These are phyloP conservation scores for Cymbidium sinense DNA, from an alignment of 106 monocot species.

Conservation along the genomic window DNA sequence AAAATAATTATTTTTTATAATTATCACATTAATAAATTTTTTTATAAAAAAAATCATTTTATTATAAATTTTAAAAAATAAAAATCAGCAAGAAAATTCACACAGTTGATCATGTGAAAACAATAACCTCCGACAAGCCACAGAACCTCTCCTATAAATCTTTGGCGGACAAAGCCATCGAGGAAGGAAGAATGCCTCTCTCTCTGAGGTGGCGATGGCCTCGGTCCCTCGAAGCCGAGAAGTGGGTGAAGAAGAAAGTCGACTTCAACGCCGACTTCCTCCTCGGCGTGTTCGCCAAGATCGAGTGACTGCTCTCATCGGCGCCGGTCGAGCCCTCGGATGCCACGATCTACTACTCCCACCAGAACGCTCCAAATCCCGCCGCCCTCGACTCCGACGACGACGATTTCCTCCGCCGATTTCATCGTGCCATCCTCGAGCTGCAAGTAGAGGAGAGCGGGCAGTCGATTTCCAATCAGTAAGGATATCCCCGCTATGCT, in stretches of 20 bases:
- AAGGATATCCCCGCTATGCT: slow-evolving; percentile 96
- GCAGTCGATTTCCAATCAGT: slow-evolving; percentile 63
- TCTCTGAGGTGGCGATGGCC: too few species aligned
- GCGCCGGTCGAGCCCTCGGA: slow-evolving; percentile 26
- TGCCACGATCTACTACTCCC: slow-evolving; percentile 57
- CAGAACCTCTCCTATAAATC: too few species aligned
- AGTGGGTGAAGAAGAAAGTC: slow-evolving; percentile 51
- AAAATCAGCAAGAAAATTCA: too few species aligned
- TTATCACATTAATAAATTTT: too few species aligned
- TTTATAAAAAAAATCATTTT: too few species aligned
- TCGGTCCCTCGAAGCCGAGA: slow-evolving; percentile 55
- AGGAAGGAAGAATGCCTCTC: too few species aligned
- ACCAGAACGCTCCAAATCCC: slow-evolving; percentile 20
- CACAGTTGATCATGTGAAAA: too few species aligned
- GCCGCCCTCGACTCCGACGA: slow-evolving; percentile 39
- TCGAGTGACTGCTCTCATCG: too few species aligned
- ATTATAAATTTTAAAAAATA: too few species aligned
- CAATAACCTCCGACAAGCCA: too few species aligned
- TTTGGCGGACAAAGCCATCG: too few species aligned
- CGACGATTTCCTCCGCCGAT: slow-evolving; percentile 51
- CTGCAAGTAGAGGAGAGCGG: slow-evolving; percentile 82
- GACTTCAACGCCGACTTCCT: slow-evolving; percentile 89
- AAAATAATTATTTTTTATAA: too few species aligned
- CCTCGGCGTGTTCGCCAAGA: slow-evolving; percentile 35
- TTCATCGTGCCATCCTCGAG: slow-evolving; percentile 87